These are phyloP conservation scores for Tulasnella sp. DNA, from an alignment of 768 basidiomycete species.

Conservation along the genomic window DNA sequence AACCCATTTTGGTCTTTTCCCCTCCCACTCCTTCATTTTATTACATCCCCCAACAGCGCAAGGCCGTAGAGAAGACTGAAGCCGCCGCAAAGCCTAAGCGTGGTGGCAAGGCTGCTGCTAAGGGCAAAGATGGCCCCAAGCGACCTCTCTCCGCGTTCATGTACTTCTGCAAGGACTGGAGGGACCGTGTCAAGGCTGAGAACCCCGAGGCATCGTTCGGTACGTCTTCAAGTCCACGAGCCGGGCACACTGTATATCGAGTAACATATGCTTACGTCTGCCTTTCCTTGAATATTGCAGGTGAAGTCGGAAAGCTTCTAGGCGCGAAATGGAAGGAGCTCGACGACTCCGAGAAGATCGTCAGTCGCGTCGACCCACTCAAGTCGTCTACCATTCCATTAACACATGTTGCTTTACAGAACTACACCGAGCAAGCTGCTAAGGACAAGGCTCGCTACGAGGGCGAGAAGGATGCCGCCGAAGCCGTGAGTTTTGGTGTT, in stretches of 20 bases:
- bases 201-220: slow-evolving; percentile 94
- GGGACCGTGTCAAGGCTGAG: slow-evolving; percentile 89
- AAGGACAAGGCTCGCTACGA: slow-evolving; percentile 64
- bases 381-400: slow-evolving; percentile 15
- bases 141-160: slow-evolving; percentile 94
- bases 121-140: slow-evolving; percentile 82
- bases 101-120: not conserved
- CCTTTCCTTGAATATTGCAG: slow-evolving; percentile 34
- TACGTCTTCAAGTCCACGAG: slow-evolving; percentile 26
- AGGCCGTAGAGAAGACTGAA: slow-evolving; percentile 66
- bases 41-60: slow-evolving; percentile 45
- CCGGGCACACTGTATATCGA: not conserved
- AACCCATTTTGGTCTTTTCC: not conserved
- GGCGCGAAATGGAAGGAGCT: slow-evolving; percentile 98
- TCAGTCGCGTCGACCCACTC: slow-evolving; percentile 30
- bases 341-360: slow-evolving; percentile 86
- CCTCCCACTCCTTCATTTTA: not conserved
- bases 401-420: slow-evolving; percentile 40
- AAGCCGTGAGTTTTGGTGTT: not conserved
- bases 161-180: slow-evolving; percentile 97
- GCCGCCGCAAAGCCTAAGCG: slow-evolving; percentile 50
- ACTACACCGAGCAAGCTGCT: slow-evolving; percentile 79
- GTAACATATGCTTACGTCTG: not conserved
- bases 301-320: slow-evolving; percentile 89
- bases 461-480: not conserved